Percentiles rank a stretch among this genome's conserved stretches.
Conservation (phyloP, 345 rosid species). For the Microcos paniculata region DNA sequence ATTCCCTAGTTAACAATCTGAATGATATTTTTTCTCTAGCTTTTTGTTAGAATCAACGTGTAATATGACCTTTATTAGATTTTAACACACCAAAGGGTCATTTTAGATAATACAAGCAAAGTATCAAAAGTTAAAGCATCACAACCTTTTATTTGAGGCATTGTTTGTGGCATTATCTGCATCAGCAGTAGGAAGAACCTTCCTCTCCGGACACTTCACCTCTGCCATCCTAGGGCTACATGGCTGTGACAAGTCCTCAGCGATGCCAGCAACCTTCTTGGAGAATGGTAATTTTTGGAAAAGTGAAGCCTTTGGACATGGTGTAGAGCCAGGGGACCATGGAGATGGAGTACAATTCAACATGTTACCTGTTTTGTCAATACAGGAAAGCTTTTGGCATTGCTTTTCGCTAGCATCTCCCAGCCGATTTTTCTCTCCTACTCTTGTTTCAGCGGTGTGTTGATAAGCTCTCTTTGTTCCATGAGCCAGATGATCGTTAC, state of each 20-base stretch:
- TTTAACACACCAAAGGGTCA: not conserved
- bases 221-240: constrained; percentile 42
- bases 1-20: too few relatives aligned
- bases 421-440: constrained; percentile 34
- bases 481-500: not conserved
- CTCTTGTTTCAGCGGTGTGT: constrained; percentile 4
- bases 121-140: constrained; percentile 26
- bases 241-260: constrained; percentile 41
- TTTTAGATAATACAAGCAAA: not conserved
- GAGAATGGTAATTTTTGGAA: constrained; percentile 34
- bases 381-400: not conserved
- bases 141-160: constrained; percentile 69
- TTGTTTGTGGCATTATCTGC: constrained; percentile 42
- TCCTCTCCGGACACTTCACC: constrained; percentile 44
- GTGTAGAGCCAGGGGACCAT: constrained; percentile 9
- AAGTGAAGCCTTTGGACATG: constrained; percentile 26
- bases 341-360: constrained; percentile 14
- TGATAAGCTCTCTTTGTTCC: constrained; percentile 34
- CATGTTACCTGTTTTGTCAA: not conserved
- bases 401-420: not conserved
- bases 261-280: constrained; percentile 30
- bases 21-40: too few relatives aligned
- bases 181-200: constrained; percentile 30
- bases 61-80: not conserved
- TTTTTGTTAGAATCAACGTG: not conserved